Percentiles rank a stretch among this genome's conserved stretches.
Evolutionary conservation across 495 filamentous ascomycete genomes (phyloP).

Genomic region (Aspergillus kassunensis): DNA sequence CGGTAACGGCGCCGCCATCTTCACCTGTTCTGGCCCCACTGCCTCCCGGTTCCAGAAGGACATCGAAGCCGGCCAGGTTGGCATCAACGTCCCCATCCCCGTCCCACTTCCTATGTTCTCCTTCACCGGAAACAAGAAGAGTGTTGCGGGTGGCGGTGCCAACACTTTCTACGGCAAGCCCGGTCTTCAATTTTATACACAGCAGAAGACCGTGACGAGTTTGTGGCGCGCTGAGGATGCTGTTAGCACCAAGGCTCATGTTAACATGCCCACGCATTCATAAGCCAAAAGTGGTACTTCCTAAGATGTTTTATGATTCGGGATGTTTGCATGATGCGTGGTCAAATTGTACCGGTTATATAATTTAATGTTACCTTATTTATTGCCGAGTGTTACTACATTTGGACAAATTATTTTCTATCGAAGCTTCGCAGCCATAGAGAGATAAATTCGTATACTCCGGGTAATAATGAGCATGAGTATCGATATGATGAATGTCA

Average conservation of each 20-base stretch:
- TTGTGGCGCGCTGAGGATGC: constrained; percentile 86
- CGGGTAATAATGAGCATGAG: neutral
- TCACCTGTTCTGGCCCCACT: constrained; percentile 60
- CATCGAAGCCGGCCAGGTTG: constrained; percentile 54
- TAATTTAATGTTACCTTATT: neutral
- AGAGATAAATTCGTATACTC: too few relatives aligned
- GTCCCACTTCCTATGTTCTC: constrained; percentile 94
- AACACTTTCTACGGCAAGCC: constrained; percentile 95
- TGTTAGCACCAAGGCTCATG: constrained; percentile 69
- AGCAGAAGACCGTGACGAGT: constrained; percentile 95
- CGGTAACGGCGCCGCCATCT: constrained; percentile 67
- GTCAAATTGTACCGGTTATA: constrained; percentile 3
- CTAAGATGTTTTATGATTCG: too few relatives aligned
- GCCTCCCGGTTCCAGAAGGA: constrained; percentile 63
- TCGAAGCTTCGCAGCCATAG: too few relatives aligned
- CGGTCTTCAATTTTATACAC: constrained; percentile 90
- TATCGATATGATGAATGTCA: neutral
- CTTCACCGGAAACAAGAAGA: constrained; percentile 98
- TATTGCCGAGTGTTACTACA: too few relatives aligned
- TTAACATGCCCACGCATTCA: constrained; percentile 89
- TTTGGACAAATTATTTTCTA: too few relatives aligned
- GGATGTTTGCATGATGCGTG: neutral
- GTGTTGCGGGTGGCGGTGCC: constrained; percentile 86
- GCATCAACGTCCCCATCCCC: constrained; percentile 68
- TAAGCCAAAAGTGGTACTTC: constrained; percentile 11